A percentile compares a stretch with the other conserved stretches of the same genome.
phyloP scores from a whole-genome alignment of 768 basidiomycete genomes.

The Gloeostereum incarnatum region DNA sequence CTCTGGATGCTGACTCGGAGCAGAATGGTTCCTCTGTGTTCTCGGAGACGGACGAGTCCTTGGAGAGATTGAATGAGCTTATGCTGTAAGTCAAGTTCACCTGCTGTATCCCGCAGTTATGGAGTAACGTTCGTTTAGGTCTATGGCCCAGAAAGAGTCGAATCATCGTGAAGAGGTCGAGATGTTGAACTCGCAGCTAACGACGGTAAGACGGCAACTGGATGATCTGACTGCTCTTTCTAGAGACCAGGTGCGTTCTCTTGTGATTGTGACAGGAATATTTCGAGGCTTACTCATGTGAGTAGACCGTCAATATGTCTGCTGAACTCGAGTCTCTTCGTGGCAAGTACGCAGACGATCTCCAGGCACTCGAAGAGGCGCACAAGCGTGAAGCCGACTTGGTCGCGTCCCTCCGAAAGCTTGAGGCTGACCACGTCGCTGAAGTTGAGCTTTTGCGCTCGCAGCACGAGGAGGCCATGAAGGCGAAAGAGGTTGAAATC shows the following conservation, averaged over 20 bases:
- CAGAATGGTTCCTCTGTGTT: conserved; percentile 22
- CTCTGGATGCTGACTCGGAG: conserved; percentile 28
- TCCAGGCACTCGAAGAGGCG: conserved; percentile 43
- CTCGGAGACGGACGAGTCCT: conserved; percentile 58
- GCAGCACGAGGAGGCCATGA: conserved; percentile 36
- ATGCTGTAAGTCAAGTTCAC: conserved; percentile 66
- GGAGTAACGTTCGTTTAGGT: conserved; percentile 34
- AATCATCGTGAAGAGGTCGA: conserved; percentile 78
- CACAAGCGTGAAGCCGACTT: conserved; percentile 50
- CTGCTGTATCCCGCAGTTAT: conserved; percentile 1
- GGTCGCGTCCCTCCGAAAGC: conserved; percentile 36
- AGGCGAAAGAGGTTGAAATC: conserved; percentile 30
- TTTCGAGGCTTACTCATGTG: conserved; percentile 2
- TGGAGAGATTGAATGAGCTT: conserved; percentile 79
- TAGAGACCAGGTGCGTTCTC: conserved; percentile 65
- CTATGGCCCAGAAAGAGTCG: conserved; percentile 97
- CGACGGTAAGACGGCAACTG: conserved; percentile 64
- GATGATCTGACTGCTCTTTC: conserved; percentile 77
- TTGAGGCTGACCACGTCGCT: conserved; percentile 38
- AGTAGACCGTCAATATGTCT: conserved; percentile 78
- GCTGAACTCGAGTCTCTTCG: conserved; percentile 74
- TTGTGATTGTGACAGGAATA: not conserved
- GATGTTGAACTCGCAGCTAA: conserved; percentile 56
- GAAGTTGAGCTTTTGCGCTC: conserved; percentile 39
- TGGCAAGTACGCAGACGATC: conserved; percentile 43